Conservation (phyloP, 2,329 filamentous ascomycete genomes). For the Cercospora sp. region DNA sequence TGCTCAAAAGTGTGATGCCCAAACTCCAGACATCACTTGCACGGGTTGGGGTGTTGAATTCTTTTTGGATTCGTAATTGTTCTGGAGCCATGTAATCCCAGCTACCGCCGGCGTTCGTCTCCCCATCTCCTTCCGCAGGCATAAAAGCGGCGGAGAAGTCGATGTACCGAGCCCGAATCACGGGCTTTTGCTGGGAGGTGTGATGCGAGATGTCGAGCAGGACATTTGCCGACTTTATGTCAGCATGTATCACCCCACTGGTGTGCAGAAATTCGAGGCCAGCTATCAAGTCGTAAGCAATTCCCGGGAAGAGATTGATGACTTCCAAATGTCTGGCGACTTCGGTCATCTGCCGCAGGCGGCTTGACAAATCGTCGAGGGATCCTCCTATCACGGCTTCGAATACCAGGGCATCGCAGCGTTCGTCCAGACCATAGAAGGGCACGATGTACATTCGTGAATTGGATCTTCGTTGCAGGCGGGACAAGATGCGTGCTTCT, state of each 20-base stretch:
- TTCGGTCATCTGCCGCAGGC: constrained; percentile 37
- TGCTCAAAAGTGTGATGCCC: constrained; percentile 47
- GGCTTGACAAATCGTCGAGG: constrained; percentile 34
- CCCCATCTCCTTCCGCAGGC: constrained; percentile 26
- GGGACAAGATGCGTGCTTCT: constrained; percentile 39
- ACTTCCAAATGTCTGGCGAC: constrained; percentile 41
- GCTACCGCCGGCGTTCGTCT: constrained; percentile 44
- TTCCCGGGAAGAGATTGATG: constrained; percentile 42
- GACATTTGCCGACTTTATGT: constrained; percentile 53
- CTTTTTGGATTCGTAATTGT: constrained; percentile 36
- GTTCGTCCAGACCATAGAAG: constrained; percentile 39
- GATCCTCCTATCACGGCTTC: constrained; percentile 38
- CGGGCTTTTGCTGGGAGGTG: constrained; percentile 26
- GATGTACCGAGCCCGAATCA: constrained; percentile 40
- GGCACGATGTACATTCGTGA: constrained; percentile 35
- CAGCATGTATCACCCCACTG: constrained; percentile 46
- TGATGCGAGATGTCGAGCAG: constrained; percentile 39
- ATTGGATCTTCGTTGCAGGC: constrained; percentile 32
- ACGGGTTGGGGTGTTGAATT: constrained; percentile 36
- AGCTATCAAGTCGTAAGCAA: constrained; percentile 44
- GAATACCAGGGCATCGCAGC: constrained; percentile 37
- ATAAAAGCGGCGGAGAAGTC: constrained; percentile 49
- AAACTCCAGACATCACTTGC: constrained; percentile 49
- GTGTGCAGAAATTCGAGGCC: constrained; percentile 48
- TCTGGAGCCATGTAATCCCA: constrained; percentile 50